These are phyloP conservation scores for Cladosporium phlei DNA, from an alignment of 2,329 filamentous ascomycete species.

Conservation along the genomic window DNA sequence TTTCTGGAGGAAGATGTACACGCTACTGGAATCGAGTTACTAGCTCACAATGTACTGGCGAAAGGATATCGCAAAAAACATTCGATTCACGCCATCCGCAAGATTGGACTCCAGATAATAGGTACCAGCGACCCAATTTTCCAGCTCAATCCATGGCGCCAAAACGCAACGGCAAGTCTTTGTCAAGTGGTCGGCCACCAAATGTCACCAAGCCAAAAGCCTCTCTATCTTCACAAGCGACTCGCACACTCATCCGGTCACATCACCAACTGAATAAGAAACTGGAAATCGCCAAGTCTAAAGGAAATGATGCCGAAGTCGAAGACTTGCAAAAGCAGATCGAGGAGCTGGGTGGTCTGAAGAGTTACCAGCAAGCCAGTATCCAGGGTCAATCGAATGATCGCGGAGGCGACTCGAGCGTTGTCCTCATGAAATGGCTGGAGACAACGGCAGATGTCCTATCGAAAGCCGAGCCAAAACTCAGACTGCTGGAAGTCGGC, in stretches of 20 bases:
- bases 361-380: slow-evolving; percentile 59
- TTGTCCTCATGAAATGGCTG: slow-evolving; percentile 57
- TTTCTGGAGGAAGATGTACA: too few relatives aligned
- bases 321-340: slow-evolving; percentile 47
- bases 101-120: too few relatives aligned
- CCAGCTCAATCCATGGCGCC: not conserved
- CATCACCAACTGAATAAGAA: slow-evolving; percentile 59
- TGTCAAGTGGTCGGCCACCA: slow-evolving; percentile 46
- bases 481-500: slow-evolving; percentile 81
- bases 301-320: slow-evolving; percentile 38
- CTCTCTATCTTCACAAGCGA: slow-evolving; percentile 52
- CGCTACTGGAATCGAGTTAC: too few relatives aligned
- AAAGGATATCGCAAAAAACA: too few relatives aligned
- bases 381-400: slow-evolving; percentile 57
- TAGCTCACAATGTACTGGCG: too few relatives aligned
- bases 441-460: slow-evolving; percentile 7
- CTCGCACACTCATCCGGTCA: slow-evolving; percentile 53
- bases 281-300: slow-evolving; percentile 46
- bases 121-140: too few relatives aligned
- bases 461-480: slow-evolving; percentile 11
- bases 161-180: slow-evolving; percentile 20
- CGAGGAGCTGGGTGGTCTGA: slow-evolving; percentile 53
- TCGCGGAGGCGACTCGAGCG: slow-evolving; percentile 61
- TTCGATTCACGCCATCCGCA: too few relatives aligned
- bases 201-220: slow-evolving; percentile 34